phyloP scores from a whole-genome alignment of 2,329 filamentous ascomycete genomes.

The Ilyonectria destructans region DNA sequence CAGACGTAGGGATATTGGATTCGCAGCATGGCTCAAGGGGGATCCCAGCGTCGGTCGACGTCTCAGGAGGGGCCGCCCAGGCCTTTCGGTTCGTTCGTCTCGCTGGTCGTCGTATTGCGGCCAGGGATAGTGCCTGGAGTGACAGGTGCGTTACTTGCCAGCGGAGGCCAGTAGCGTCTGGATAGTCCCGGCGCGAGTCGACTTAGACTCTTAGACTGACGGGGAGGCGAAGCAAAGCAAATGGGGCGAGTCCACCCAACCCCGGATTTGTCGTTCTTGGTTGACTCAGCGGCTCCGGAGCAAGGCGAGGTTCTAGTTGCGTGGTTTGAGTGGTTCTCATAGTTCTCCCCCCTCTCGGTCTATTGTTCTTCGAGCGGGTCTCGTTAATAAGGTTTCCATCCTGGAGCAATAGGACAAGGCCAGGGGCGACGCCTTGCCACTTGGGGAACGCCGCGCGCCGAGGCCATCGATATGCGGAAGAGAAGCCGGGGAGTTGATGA shows the following conservation, averaged over 20 bases:
- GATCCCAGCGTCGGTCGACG: neutral
- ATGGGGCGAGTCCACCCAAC: slow-evolving; percentile 22
- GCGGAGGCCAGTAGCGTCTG: slow-evolving; percentile 12
- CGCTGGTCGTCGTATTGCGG: neutral
- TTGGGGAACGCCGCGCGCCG: slow-evolving; percentile 47
- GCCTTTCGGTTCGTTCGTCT: neutral
- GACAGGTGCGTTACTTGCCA: neutral
- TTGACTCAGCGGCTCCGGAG: neutral
- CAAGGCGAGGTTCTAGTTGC: neutral
- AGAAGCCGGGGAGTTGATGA: neutral
- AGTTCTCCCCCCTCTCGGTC: neutral
- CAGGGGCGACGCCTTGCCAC: slow-evolving; percentile 27
- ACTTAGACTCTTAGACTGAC: slow-evolving; percentile 10
- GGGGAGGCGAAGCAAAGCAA: neutral
- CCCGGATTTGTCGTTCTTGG: slow-evolving; percentile 19
- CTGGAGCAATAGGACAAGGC: slow-evolving; percentile 28
- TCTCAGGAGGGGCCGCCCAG: neutral
- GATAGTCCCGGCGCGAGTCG: slow-evolving; percentile 14
- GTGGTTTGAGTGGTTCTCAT: neutral
- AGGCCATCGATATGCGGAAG: slow-evolving; percentile 1
- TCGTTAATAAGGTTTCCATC: slow-evolving; percentile 39
- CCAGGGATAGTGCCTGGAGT: neutral
- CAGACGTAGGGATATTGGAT: slow-evolving; percentile 51
- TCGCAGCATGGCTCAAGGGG: slow-evolving; percentile 31
- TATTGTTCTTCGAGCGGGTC: slow-evolving; percentile 1